phyloP scores from a whole-genome alignment of 164 flowering plant genomes.

The Pachysandra terminalis region DNA sequence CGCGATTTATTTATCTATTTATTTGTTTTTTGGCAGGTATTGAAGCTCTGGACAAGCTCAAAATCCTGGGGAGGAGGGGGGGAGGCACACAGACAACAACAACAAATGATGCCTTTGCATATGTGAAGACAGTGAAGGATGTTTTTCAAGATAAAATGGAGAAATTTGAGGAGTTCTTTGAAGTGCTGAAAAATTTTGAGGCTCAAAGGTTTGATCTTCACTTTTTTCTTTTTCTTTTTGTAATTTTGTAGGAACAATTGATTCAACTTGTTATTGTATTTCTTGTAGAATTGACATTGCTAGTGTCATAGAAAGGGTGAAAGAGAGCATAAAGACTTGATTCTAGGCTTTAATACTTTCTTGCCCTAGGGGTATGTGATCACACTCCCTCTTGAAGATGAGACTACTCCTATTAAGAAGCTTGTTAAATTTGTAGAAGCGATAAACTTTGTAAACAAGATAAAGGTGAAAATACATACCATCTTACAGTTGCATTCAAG shows the following conservation, averaged over 20 bases:
- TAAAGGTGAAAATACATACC: too few relatives aligned
- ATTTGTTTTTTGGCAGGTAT: neutral
- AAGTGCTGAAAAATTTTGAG: conserved; percentile 92
- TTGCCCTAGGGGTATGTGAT: conserved; percentile 93
- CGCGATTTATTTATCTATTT: neutral
- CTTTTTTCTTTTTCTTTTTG: neutral
- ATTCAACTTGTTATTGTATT: too few relatives aligned
- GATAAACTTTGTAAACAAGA: conserved; percentile 81
- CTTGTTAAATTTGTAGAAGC: conserved; percentile 94
- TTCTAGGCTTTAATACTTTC: too few relatives aligned
- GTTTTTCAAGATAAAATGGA: conserved; percentile 77
- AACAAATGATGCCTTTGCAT: conserved; percentile 73
- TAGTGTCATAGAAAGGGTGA: conserved; percentile 86
- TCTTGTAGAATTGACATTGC: conserved; percentile 67
- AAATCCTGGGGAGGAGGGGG: conserved; percentile 24
- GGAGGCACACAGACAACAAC: conserved; percentile 51
- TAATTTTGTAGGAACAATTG: too few relatives aligned
- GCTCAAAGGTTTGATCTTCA: conserved; percentile 52
- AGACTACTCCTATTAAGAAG: conserved; percentile 73
- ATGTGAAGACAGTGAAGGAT: too few relatives aligned
- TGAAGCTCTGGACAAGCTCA: conserved; percentile 40
- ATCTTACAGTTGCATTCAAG: neutral
- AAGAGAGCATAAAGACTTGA: conserved; percentile 79
- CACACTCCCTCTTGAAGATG: conserved; percentile 64
- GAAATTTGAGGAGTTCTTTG: conserved; percentile 80